These are phyloP conservation scores for Candida gorgasii DNA, from an alignment of 805 yeast genomes.

Conservation along the genomic window DNA sequence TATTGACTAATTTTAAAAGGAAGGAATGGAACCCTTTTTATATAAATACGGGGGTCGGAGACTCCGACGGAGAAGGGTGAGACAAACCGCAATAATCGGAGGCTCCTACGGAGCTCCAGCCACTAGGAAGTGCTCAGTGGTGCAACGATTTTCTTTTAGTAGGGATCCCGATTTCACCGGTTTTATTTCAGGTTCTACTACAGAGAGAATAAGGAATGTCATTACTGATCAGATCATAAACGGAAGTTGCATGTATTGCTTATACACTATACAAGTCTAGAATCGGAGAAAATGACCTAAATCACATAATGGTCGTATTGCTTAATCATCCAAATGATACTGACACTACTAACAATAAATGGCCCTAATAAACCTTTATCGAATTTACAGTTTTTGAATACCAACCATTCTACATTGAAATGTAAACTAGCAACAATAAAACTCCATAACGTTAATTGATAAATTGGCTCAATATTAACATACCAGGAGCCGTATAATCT, in stretches of 20 bases:
- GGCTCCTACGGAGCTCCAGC: not conserved
- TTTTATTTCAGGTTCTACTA: too few relatives aligned
- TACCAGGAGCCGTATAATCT: slow-evolving; percentile 87
- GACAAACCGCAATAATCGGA: slow-evolving; percentile 1
- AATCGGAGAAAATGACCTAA: not conserved
- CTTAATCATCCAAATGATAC: slow-evolving; percentile 74
- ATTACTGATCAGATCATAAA: too few relatives aligned
- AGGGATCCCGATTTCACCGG: not conserved
- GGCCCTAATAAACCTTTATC: slow-evolving; percentile 93
- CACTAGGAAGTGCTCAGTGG: not conserved
- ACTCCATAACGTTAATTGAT: slow-evolving; percentile 75
- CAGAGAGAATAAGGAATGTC: too few relatives aligned
- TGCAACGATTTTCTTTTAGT: not conserved
- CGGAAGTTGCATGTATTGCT: too few relatives aligned
- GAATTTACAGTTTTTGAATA: slow-evolving; percentile 74
- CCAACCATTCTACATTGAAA: slow-evolving; percentile 79
- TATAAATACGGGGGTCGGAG: slow-evolving; percentile 8
- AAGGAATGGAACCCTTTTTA: not conserved
- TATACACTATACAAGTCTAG: too few relatives aligned
- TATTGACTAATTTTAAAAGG: not conserved
- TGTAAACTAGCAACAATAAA: slow-evolving; percentile 83
- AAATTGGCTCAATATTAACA: slow-evolving; percentile 67
- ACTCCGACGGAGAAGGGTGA: slow-evolving; percentile 11
- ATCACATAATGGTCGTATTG: slow-evolving; percentile 62
- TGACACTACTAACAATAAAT: slow-evolving; percentile 68